Evolutionary conservation across 2,329 filamentous ascomycete genomes (phyloP).

Genomic region (Neospermospora avenae): DNA sequence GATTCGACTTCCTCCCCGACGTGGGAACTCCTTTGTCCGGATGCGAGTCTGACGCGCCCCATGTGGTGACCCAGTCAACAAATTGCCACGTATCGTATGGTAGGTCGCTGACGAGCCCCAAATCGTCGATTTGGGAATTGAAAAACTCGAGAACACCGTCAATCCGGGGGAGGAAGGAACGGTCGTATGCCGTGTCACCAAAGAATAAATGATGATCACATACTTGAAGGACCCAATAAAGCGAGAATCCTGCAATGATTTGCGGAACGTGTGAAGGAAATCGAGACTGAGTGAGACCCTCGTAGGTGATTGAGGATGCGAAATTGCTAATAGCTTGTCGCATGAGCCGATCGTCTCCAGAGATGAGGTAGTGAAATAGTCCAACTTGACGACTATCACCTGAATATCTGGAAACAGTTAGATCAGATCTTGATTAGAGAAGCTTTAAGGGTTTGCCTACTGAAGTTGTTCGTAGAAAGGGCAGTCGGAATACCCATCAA

Average conservation of each 20-base stretch:
- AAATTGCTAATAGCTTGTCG: constrained; percentile 29
- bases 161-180: constrained; percentile 34
- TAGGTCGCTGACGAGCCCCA: constrained; percentile 32
- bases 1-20: constrained; percentile 36
- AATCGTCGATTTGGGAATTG: constrained; percentile 28
- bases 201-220: constrained; percentile 39
- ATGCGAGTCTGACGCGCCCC: constrained; percentile 28
- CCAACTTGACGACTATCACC: constrained; percentile 26
- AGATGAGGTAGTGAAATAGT: constrained; percentile 31
- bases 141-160: constrained; percentile 39
- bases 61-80: constrained; percentile 36
- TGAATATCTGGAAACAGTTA: constrained; percentile 19
- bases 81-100: constrained; percentile 37
- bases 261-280: constrained; percentile 38
- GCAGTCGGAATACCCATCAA: constrained; percentile 30
- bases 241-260: constrained; percentile 39
- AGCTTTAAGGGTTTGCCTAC: constrained; percentile 1
- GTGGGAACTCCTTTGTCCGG: constrained; percentile 41
- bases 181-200: constrained; percentile 33
- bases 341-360: constrained; percentile 29
- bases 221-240: constrained; percentile 39
- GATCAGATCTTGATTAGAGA: neutral
- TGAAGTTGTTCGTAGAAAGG: constrained; percentile 34
- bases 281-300: constrained; percentile 37
- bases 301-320: constrained; percentile 10